Evolutionary conservation across 2,329 filamentous ascomycete genomes (phyloP).

Genomic region (Talaromyces verruculosus): DNA sequence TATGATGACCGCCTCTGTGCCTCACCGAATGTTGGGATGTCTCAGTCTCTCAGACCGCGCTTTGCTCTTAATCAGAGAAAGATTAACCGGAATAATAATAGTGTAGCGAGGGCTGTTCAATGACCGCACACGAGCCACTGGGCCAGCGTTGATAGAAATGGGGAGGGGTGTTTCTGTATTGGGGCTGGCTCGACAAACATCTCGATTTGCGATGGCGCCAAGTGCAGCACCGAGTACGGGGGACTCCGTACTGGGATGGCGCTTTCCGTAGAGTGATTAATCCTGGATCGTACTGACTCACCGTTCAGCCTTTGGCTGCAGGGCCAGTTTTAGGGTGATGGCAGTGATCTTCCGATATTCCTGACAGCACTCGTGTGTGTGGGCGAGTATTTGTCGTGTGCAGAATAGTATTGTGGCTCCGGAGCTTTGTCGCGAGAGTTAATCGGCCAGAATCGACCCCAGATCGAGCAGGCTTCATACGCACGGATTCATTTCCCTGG

Average conservation of each 20-base stretch:
- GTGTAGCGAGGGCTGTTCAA: slow-evolving; percentile 7
- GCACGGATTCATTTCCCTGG: background rate
- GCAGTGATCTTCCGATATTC: slow-evolving; percentile 3
- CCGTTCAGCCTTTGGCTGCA: background rate
- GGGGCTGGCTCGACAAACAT: background rate
- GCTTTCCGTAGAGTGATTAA: background rate
- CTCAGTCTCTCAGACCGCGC: slow-evolving; percentile 10
- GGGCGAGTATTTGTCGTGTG: background rate
- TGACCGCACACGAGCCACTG: background rate
- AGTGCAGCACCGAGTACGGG: slow-evolving; percentile 1
- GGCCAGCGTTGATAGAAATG: background rate
- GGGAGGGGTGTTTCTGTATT: background rate
- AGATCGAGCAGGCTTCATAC: background rate
- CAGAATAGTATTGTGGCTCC: background rate
- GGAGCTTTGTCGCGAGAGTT: background rate
- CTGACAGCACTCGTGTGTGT: background rate
- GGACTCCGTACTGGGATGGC: slow-evolving; percentile 1
- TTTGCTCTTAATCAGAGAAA: background rate
- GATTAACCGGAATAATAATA: background rate
- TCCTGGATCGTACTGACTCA: background rate
- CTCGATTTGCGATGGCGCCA: slow-evolving; percentile 8
- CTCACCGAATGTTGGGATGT: slow-evolving; percentile 8
- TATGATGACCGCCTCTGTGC: background rate
- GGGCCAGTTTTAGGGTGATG: background rate
- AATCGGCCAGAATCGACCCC: background rate